These are phyloP conservation scores for Ricinus communis DNA, from an alignment of 345 rosid species.

Conservation along the genomic window DNA sequence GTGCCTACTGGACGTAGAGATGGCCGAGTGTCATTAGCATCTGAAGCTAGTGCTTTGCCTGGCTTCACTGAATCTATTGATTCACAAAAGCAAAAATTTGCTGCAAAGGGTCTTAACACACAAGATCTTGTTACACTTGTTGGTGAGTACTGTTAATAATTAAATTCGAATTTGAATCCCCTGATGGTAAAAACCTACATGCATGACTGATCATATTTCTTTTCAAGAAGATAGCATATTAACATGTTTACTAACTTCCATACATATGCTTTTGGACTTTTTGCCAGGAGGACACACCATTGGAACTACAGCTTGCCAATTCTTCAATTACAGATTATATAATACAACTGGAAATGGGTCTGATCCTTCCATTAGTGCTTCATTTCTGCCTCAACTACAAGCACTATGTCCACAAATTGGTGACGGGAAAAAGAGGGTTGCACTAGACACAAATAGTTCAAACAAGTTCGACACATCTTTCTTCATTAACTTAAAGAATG, in stretches of 20 bases:
- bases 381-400: conserved; percentile 44
- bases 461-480: conserved; percentile 49
- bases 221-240: no score
- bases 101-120: conserved; percentile 24
- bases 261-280: no score
- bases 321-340: conserved; percentile 47
- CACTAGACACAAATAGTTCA: conserved; percentile 46
- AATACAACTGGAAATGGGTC: conserved; percentile 31
- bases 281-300: conserved; percentile 70
- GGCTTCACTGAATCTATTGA: conserved; percentile 25
- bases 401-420: conserved; percentile 53
- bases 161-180: background rate
- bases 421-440: conserved; percentile 31
- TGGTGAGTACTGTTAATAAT: conserved; percentile 19
- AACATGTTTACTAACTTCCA: no score
- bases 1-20: conserved; percentile 53
- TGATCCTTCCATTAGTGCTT: conserved; percentile 44
- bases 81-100: conserved; percentile 27
- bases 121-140: conserved; percentile 44
- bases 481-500: conserved; percentile 45
- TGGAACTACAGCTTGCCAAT: conserved; percentile 55
- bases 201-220: no score
- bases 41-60: conserved; percentile 31
- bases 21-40: conserved; percentile 33
- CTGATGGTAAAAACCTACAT: no score